Base-by-base conservation (phyloP, 2,329 filamentous ascomycete genomes). In the Fusarium austroafricanum region DNA sequence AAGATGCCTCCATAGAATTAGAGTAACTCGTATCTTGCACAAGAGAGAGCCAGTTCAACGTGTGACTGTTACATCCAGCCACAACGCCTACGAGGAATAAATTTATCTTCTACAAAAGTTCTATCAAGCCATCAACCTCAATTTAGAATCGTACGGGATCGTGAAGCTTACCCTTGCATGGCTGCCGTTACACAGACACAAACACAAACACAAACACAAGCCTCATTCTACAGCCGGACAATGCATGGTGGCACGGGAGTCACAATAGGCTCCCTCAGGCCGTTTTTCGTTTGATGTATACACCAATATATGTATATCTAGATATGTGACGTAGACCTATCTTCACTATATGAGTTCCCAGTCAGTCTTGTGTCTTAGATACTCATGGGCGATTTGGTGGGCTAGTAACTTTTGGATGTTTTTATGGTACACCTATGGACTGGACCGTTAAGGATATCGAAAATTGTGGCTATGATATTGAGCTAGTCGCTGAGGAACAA, bases 31-130 rank as follows among this genome's bases (percentile, higher is more conserved):
- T 11, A 35, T 23, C 31, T 33, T 21, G 18, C 42, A 38, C 4
- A 21, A 20, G 29, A 28, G 20, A 28, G 39, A 57, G 43, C 57
- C 49, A 54, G 66, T 63, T n/a, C 28, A 39, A 70, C 66, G 66
- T 68, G 23, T 49, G 49, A 67, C 66, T n/a, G 55, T 59, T 61
- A 21, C 44, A 59, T 44, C 51, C 33, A 52, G 49, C 23, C 31
- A 55, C 56, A 43, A 17, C 43, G 10, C 33, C 26, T 43, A 42
- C 45, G 18, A 39, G 7, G 20, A 38, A 11, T 37, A 35, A 38
- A 28, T n/a, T 28, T 15, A 17, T n/a, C 17, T 43, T 45, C 10
- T 28, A 11, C 39, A 49, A 54, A 65, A 68, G 44, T 65, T 26
- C 52, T 44, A 20, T 26, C 17, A 29, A 47, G 21, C 10, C 23